These are phyloP conservation scores for Rosa chinensis DNA, from an alignment of 306 rosid genomes.

Conservation along the genomic window DNA sequence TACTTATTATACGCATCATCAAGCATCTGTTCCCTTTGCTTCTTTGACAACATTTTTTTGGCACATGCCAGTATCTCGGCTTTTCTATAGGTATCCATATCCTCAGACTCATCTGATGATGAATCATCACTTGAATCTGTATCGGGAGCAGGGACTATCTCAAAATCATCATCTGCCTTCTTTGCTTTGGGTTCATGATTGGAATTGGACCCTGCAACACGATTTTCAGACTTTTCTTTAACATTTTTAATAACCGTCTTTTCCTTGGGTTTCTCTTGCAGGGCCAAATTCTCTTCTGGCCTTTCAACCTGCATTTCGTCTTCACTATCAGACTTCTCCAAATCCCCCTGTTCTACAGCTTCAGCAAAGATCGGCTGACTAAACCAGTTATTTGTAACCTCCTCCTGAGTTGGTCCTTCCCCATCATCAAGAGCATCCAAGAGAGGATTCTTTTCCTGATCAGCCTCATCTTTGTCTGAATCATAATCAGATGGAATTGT, in stretches of 20 bases:
- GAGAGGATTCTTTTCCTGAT: slow-evolving; percentile 76
- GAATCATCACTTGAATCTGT: slow-evolving; percentile 85
- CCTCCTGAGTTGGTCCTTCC: slow-evolving; percentile 63
- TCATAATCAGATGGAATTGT: slow-evolving; percentile 54
- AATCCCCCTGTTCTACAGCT: slow-evolving; percentile 71
- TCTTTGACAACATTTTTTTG: slow-evolving; percentile 81
- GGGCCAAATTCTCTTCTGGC: slow-evolving; percentile 31
- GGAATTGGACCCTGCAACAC: slow-evolving; percentile 17
- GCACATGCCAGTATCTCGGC: slow-evolving; percentile 85
- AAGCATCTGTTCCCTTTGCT: slow-evolving; percentile 56
- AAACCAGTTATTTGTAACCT: slow-evolving; percentile 76
- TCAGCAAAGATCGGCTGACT: slow-evolving; percentile 87
- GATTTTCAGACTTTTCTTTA: slow-evolving; percentile 31
- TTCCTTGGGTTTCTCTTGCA: slow-evolving; percentile 38
- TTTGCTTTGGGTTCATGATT: slow-evolving; percentile 31
- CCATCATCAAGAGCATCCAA: slow-evolving; percentile 78
- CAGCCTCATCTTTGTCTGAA: slow-evolving; percentile 63
- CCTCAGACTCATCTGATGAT: slow-evolving; percentile 63
- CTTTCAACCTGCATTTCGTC: slow-evolving; percentile 64
- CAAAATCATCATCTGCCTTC: slow-evolving; percentile 53
- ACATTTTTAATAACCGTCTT: slow-evolving; percentile 32
- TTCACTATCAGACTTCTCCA: slow-evolving; percentile 50
- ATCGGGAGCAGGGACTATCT: slow-evolving; percentile 78
- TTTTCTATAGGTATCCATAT: slow-evolving; percentile 46
- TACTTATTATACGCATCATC: slow-evolving; percentile 85